These are phyloP conservation scores for Nothophaeocryptopus gaeumannii DNA, from an alignment of 2,329 filamentous ascomycete genomes.

Conservation along the genomic window DNA sequence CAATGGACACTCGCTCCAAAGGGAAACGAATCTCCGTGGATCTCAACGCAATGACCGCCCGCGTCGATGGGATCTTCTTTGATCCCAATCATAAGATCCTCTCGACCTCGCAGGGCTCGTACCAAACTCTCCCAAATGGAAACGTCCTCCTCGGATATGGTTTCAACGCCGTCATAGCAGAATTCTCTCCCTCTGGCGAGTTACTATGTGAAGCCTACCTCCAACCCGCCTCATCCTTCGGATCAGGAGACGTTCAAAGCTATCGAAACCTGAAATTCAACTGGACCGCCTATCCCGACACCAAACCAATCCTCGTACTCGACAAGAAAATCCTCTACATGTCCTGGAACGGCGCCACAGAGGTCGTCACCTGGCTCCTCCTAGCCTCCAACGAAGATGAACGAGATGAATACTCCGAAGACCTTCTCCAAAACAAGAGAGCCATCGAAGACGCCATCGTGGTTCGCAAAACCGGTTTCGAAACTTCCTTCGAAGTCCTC, in stretches of 20 bases:
- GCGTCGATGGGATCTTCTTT: constrained; percentile 27
- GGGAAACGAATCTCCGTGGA: constrained; percentile 26
- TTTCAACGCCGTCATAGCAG: constrained; percentile 37
- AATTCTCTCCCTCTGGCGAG: constrained; percentile 45
- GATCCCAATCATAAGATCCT: constrained; percentile 36
- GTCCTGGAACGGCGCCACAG: constrained; percentile 50
- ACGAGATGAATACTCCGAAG: background rate
- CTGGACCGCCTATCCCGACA: constrained; percentile 43
- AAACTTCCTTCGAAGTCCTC: constrained; percentile 11
- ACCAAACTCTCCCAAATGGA: constrained; percentile 53
- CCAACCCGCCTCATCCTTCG: constrained; percentile 45
- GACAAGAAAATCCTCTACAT: constrained; percentile 42
- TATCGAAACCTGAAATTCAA: constrained; percentile 53
- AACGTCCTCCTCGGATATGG: constrained; percentile 59
- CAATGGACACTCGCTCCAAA: constrained; percentile 19
- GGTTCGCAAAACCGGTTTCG: constrained; percentile 20
- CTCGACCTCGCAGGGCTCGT: constrained; percentile 50
- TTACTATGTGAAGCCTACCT: constrained; percentile 54
- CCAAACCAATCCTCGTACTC: constrained; percentile 27
- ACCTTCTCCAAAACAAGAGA: constrained; percentile 2
- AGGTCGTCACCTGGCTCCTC: constrained; percentile 47
- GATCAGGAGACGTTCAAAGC: constrained; percentile 38
- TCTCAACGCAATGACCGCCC: constrained; percentile 29
- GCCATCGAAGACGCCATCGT: constrained; percentile 14
- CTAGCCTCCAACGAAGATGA: constrained; percentile 31